Evolutionary conservation across 768 basidiomycete genomes (phyloP), one percentile per base, ranked within the genome.

Genomic region (Termitomyces sp.): DNA sequence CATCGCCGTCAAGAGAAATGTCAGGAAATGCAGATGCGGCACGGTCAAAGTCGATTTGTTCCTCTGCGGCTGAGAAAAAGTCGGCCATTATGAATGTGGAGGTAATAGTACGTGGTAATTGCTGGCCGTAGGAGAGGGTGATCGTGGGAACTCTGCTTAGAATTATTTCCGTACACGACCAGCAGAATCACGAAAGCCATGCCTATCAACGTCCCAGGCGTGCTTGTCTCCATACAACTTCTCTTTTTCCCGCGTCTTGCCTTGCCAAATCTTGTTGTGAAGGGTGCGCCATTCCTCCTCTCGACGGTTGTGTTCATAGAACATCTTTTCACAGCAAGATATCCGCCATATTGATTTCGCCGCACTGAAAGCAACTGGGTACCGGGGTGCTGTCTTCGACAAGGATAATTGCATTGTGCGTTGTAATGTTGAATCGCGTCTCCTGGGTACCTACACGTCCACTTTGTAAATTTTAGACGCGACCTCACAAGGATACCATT

Each of bases 371-470:
- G 76, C 77, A 56, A 83, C 86, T 8, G 94, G 95, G 5, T 94
- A 92, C 68, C 82, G 85, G 47, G 94, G 90, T n/a, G 91, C 88
- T 3, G 85, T 99, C 1, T 89, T 98, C 63, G 96, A 98, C 79
- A 98, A 98, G 73, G 96, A 99, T 68, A 98, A 99, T 65, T 98
- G 96, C 67, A 73, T 98, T 62, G 96, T 92, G 62, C 30, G 88
- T 74, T 3, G 24, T 26, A 24, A 40, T 49, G 52, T 26, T 22
- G 26, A 26, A 11, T 6, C 3, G 3, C 13, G 18, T 36, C 22
- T 46, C 13, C 26, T 26, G 26, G 5, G 16, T 30, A 32, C 32
- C 32, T 3, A 40, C 22, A 13, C 7, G 18, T 20, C n/a, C 14
- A 16, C 26, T 41, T 41, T 5, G 2, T n/a, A 3, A 41, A 9